Percentiles rank a stretch among this genome's conserved stretches.
These are phyloP conservation scores for Ogataea sp. DNA, from an alignment of 805 yeast genomes.

Conservation along the genomic window DNA sequence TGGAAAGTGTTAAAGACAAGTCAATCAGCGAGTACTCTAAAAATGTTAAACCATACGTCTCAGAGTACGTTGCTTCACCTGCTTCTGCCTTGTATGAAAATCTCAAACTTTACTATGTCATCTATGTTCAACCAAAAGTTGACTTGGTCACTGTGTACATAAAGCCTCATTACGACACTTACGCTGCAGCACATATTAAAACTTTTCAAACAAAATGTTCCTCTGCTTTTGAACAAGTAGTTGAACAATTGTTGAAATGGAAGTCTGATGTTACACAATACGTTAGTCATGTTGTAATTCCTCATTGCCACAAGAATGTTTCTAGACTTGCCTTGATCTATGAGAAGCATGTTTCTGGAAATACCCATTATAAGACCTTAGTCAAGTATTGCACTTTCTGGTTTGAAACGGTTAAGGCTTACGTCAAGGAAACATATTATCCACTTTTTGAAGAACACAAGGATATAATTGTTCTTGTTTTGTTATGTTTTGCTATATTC, in stretches of 20 bases:
- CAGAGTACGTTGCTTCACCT: background rate
- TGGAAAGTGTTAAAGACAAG: background rate
- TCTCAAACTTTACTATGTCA: background rate
- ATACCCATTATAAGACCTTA: no score
- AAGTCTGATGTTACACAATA: no score
- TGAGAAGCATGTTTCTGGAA: no score
- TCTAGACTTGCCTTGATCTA: no score
- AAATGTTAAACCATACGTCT: background rate
- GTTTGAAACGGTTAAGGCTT: constrained; percentile 1
- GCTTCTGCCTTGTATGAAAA: background rate
- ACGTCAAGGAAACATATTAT: constrained; percentile 1
- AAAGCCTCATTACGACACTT: background rate
- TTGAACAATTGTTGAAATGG: no score
- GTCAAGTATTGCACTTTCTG: no score
- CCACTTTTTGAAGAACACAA: constrained; percentile 9
- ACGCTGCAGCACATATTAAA: no score
- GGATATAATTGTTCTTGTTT: constrained; percentile 9
- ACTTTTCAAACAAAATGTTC: no score
- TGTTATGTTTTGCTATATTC: constrained; percentile 7
- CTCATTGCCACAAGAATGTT: no score
- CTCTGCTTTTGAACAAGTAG: no score
- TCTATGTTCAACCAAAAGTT: background rate
- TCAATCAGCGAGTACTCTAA: background rate
- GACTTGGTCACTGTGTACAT: background rate
- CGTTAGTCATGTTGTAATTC: no score